Conservation (phyloP, 2,329 filamentous ascomycete genomes). For the Furcasterigmium sp. region DNA sequence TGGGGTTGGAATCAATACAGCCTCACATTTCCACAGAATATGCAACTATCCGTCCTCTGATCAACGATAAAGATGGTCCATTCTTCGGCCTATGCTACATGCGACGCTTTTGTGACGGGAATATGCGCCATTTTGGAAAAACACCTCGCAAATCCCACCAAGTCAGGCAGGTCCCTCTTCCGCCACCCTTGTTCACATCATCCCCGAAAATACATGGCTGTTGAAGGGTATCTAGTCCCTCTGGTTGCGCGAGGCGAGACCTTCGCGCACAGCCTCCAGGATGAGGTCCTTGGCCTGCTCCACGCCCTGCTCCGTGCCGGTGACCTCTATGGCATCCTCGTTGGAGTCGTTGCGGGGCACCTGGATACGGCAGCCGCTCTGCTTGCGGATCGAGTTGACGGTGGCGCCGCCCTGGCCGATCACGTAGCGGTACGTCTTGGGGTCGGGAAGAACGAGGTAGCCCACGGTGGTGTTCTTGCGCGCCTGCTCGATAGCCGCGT, state of each 20-base stretch:
- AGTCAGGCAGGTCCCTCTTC: no score
- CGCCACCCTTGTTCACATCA: no score
- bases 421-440: constrained; percentile 81
- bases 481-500: constrained; percentile 67
- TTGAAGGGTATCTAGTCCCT: background rate
- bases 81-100: no score
- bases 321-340: constrained; percentile 84
- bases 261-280: constrained; percentile 71
- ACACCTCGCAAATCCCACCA: no score
- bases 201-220: background rate
- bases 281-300: constrained; percentile 88
- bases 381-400: constrained; percentile 87
- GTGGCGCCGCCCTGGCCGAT: constrained; percentile 85
- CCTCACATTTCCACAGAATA: no score
- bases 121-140: no score
- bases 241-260: constrained; percentile 23
- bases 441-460: constrained; percentile 85
- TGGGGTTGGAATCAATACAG: no score
- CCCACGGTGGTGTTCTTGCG: constrained; percentile 68
- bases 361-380: constrained; percentile 90
- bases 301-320: constrained; percentile 72
- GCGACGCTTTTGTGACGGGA: no score
- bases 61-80: no score
- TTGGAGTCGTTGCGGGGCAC: constrained; percentile 75
- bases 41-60: no score